Base-by-base conservation (phyloP, 225 moss, liverwort and hornwort genomes). In the Lunularia cruciata region DNA sequence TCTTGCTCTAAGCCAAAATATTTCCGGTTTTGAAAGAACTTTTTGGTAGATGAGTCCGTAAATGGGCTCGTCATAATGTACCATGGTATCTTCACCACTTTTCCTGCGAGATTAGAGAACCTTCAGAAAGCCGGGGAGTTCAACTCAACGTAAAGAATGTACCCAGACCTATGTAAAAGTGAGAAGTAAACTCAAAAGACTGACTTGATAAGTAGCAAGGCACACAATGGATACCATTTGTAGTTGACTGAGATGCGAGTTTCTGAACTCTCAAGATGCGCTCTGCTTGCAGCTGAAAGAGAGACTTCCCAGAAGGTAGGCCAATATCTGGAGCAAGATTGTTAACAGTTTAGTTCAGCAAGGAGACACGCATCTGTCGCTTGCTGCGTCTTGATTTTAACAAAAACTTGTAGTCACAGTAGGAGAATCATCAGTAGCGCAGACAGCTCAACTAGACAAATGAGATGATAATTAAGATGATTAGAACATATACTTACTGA, bases 21-120 rank as follows among this genome's bases (percentile, higher is more conserved):
- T 46, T 84, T 84, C 46, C 72, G 75, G 42, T 33, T 69, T 2
- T 68, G 61, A 61, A 84, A 84, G 39, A 64, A 84, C 16, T 60
- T 73, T 51, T 74, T 59, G 20, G 74, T 84, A 13, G 84, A 56
- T 47, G 63, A 55, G 73, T 78, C 76, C 15, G 80, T 84, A 37
- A 84, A 84, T 42, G 80, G 64, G 42, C 84, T 84, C 3, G 84
- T 84, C 80, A 84, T 70, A 25, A 84, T 81, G 42, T 77, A 84
- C 80, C 80, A 84, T 4, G 81, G 81, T 47, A 84, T 40, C 60
- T 67, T 77, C 22, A 80, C 67, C 57, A 46, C 37, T 48, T 47
- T 84, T 33, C 77, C 84, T 84, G 84, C 35, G 20, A 18, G 37
- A 36, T 16, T 46, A 8, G 14, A 18, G 6, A 25, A 8, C 3